A percentile compares a stretch with the other conserved stretches of the same genome.
Evolutionary conservation across 495 filamentous ascomycete species (phyloP).

Genomic region (Aspergillus haitiensis): DNA sequence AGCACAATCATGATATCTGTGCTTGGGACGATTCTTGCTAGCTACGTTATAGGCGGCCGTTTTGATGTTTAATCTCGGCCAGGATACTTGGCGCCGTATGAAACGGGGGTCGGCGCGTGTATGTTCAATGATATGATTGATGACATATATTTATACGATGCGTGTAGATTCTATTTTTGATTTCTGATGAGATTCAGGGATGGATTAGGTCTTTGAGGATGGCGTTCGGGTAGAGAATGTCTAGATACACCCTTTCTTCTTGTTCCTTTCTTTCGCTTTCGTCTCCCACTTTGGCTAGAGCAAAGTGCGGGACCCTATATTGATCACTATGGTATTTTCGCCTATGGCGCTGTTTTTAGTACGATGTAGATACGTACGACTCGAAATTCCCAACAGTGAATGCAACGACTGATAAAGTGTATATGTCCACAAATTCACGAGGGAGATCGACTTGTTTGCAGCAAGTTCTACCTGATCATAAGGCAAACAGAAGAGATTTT

Average conservation of each 20-base stretch:
- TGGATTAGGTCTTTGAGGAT: background rate
- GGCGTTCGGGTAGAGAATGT: background rate
- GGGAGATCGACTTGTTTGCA: no score
- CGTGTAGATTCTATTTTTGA: slow-evolving; percentile 14
- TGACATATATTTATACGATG: slow-evolving; percentile 11
- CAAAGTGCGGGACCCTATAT: background rate
- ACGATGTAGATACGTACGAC: no score
- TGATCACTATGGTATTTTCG: background rate
- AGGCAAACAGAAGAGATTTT: no score
- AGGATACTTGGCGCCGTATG: slow-evolving; percentile 3
- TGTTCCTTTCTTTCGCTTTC: no score
- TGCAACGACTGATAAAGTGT: no score
- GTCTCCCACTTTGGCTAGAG: background rate
- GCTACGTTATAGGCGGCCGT: background rate
- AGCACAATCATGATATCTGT: slow-evolving; percentile 1
- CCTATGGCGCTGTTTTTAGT: background rate
- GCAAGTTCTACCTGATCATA: no score
- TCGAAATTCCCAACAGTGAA: no score
- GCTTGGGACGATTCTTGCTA: background rate
- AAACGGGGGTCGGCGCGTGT: background rate
- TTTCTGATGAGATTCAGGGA: background rate
- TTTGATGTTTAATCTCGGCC: background rate
- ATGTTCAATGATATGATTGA: slow-evolving; percentile 9
- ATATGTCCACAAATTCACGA: no score
- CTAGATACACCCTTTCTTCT: no score